Evolutionary conservation across 2,329 filamentous ascomycete species (phyloP), one percentile per base, ranked within the genome.

Genomic region (Echinosphaeria canescens): DNA sequence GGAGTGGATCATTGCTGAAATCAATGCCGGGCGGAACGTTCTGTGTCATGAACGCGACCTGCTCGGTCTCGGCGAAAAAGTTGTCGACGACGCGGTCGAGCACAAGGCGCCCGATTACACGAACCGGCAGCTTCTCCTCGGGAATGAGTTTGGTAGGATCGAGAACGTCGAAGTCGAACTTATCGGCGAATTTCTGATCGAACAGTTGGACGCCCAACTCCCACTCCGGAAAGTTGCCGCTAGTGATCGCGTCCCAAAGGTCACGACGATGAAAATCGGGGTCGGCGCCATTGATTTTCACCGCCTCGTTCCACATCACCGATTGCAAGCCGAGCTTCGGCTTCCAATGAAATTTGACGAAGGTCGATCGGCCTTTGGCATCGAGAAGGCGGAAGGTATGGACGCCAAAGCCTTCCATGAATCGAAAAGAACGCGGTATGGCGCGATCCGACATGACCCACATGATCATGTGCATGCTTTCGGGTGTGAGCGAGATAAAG

Each of bases 401-500:
- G 36, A 85, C 78, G 28, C 78, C 76, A 30, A 84, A 85, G 0
- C 78, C 78, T 36, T 85, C 75, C 73, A 85, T 82, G 75, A 82
- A 82, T 14, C 78, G 68, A 48, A 60, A 82, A 0, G 72, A 79
- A 3, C 74, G 62, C 2, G 76, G 76, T 29, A 80, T 80, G 0
- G 59, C 57, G 15, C 75, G 61, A 42, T 82, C 78, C 7, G 66
- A 75, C 70, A 81, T 78, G 16, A 68, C 53, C 75, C 76, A 84
- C 56, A 78, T 67, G 36, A 65, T 75, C 72, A 80, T 81, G 43
- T 82, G 75, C 0, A 74, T 79, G 0, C 73, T 62, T 42, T 85
- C 75, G 0, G 65, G 53, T 38, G 81, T 69, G 33, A 72, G 46
- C 34, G 54, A 71, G 22, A 63, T 54, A 36, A 80, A 81, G 39